phyloP scores from a whole-genome alignment of 352 stramenopile species.

The Phytophthora sp. region DNA sequence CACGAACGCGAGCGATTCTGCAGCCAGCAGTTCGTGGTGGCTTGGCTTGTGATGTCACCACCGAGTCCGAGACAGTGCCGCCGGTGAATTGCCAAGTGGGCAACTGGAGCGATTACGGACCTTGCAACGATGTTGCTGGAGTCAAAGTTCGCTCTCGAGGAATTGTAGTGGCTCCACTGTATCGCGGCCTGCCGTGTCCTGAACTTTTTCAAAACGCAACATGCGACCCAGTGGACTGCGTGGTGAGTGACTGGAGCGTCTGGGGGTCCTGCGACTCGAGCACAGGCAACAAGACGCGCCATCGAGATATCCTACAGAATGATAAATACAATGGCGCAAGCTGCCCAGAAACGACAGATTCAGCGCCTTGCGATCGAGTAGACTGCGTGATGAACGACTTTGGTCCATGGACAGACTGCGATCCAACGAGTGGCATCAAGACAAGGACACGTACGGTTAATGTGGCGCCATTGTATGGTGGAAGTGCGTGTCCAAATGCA shows the following conservation, averaged over 20 bases:
- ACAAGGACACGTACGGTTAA: slow-evolving; percentile 37
- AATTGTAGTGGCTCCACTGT: slow-evolving; percentile 38
- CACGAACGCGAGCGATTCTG: slow-evolving; percentile 28
- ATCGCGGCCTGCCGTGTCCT: slow-evolving; percentile 52
- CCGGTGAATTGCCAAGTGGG: slow-evolving; percentile 60
- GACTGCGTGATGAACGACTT: slow-evolving; percentile 48
- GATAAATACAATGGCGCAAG: slow-evolving; percentile 36
- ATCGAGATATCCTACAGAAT: slow-evolving; percentile 39
- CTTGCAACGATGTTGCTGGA: slow-evolving; percentile 39
- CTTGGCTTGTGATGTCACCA: slow-evolving; percentile 35
- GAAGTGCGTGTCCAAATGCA: slow-evolving; percentile 36
- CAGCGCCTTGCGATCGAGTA: slow-evolving; percentile 34
- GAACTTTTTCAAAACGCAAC: slow-evolving; percentile 35
- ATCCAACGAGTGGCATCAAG: slow-evolving; percentile 28
- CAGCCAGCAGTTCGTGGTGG: slow-evolving; percentile 51
- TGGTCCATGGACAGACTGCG: slow-evolving; percentile 36
- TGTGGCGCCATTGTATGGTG: slow-evolving; percentile 41
- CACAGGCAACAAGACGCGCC: slow-evolving; percentile 40
- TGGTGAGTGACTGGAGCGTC: slow-evolving; percentile 45
- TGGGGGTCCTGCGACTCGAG: slow-evolving; percentile 42
- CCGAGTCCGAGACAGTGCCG: slow-evolving; percentile 37
- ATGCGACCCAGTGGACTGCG: slow-evolving; percentile 65
- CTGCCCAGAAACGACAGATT: slow-evolving; percentile 37
- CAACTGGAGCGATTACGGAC: slow-evolving; percentile 50
- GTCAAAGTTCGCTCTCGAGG: slow-evolving; percentile 42